Conservation (phyloP, 805 yeast genomes). For the Starmerella bombicola region DNA sequence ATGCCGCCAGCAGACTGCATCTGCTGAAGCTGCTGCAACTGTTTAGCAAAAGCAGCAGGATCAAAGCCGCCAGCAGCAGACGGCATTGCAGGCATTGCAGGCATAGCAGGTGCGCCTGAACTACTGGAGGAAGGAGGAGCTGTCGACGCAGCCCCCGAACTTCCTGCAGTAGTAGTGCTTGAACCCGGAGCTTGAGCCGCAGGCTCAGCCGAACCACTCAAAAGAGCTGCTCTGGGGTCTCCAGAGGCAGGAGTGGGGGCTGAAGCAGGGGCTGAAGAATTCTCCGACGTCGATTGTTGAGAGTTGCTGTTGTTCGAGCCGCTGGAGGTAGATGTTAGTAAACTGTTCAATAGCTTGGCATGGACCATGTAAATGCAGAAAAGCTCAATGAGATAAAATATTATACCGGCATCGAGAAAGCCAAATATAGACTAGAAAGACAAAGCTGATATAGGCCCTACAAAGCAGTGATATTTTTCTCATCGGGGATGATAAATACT, state of each 20-base stretch:
- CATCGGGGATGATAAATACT: conserved; percentile 30
- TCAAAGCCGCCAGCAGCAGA: conserved; percentile 20
- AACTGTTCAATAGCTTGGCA: no score
- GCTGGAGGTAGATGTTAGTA: conserved; percentile 23
- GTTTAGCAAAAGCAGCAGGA: conserved; percentile 21
- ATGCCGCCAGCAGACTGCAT: conserved; percentile 14
- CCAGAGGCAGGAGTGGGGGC: not conserved
- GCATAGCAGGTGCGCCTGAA: conserved; percentile 7
- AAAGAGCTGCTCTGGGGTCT: conserved; percentile 7
- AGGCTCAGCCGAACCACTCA: not conserved
- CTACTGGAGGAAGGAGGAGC: not conserved
- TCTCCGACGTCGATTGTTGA: not conserved
- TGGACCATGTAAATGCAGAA: not conserved
- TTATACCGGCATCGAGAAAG: not conserved
- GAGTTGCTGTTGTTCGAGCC: conserved; percentile 27
- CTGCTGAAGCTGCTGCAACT: conserved; percentile 24
- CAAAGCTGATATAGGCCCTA: conserved; percentile 4
- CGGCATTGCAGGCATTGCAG: conserved; percentile 16
- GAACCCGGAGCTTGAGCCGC: conserved; percentile 2
- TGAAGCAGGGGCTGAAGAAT: not conserved
- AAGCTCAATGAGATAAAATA: not conserved
- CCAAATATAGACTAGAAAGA: conserved; percentile 1
- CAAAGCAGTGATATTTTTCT: conserved; percentile 3
- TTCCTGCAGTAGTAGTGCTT: not conserved
- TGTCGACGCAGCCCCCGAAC: not conserved